phyloP scores from a whole-genome alignment of 371 early-diverging fungal species.

The Rhizomucor pusillus region DNA sequence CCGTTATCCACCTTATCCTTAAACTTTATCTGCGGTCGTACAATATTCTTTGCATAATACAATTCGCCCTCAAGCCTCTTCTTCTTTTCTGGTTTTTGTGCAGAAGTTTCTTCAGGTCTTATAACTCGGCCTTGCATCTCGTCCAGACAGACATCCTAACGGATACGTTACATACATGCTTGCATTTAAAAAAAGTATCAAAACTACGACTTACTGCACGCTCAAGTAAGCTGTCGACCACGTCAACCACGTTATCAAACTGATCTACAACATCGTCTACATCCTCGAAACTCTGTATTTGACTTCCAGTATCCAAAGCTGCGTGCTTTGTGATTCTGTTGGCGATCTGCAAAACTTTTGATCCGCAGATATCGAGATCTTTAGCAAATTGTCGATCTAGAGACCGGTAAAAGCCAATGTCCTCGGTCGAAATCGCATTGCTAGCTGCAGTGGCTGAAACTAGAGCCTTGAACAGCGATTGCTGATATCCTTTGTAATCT shows the following conservation, averaged over 20 bases:
- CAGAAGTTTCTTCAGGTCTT: slow-evolving; percentile 28
- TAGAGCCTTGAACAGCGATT: slow-evolving; percentile 55
- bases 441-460: slow-evolving; percentile 66
- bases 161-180: too few species aligned
- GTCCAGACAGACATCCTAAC: slow-evolving; percentile 51
- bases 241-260: slow-evolving; percentile 68
- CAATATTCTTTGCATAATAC: slow-evolving; percentile 74
- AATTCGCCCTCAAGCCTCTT: slow-evolving; percentile 47
- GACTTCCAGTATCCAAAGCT: slow-evolving; percentile 30
- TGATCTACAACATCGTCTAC: slow-evolving; percentile 70
- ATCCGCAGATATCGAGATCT: slow-evolving; percentile 50
- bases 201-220: slow-evolving; percentile 58
- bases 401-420: slow-evolving; percentile 71
- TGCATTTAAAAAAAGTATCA: not conserved
- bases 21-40: slow-evolving; percentile 87
- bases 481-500: slow-evolving; percentile 58
- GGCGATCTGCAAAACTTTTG: slow-evolving; percentile 51
- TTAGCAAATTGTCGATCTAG: slow-evolving; percentile 61
- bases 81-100: slow-evolving; percentile 41
- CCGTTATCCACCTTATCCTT: slow-evolving; percentile 87
- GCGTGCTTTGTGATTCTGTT: slow-evolving; percentile 58
- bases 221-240: slow-evolving; percentile 83
- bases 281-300: slow-evolving; percentile 41
- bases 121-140: slow-evolving; percentile 48
- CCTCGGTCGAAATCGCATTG: slow-evolving; percentile 59